Evolutionary conservation across 495 filamentous ascomycete species (phyloP).

Genomic region (Xeromyces bisporus): DNA sequence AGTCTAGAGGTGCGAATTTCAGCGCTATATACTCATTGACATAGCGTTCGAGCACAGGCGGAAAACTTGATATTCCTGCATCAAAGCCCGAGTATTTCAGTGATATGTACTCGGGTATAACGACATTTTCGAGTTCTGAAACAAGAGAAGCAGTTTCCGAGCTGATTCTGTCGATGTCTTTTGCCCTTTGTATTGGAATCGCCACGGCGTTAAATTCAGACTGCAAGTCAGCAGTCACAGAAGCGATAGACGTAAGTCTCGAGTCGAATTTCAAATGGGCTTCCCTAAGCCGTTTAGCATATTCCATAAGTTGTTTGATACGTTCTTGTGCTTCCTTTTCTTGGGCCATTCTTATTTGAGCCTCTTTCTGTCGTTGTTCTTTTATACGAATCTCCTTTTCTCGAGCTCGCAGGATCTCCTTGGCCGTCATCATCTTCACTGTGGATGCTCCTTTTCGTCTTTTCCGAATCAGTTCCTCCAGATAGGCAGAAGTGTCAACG

Average conservation of each 20-base stretch:
- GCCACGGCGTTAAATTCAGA: neutral
- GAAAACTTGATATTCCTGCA: neutral
- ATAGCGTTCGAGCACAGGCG: neutral
- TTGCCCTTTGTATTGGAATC: neutral
- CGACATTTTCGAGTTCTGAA: neutral
- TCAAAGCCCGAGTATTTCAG: constrained; percentile 1
- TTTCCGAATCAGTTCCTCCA: neutral
- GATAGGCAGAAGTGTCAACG: neutral
- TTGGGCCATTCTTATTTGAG: no score
- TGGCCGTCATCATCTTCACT: neutral
- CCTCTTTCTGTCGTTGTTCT: neutral
- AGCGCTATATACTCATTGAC: constrained; percentile 5
- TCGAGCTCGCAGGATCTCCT: neutral
- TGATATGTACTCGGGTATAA: neutral
- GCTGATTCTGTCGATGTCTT: neutral
- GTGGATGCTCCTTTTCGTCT: neutral
- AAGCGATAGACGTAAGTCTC: neutral
- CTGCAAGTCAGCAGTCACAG: neutral
- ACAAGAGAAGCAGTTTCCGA: neutral
- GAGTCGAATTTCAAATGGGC: neutral
- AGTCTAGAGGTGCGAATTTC: neutral
- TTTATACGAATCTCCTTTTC: neutral
- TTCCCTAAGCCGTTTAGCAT: neutral
- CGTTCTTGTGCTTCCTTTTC: no score
- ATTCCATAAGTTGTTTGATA: neutral